These are phyloP conservation scores for Isabelozyma heimii DNA, from an alignment of 805 yeast species.

Conservation along the genomic window DNA sequence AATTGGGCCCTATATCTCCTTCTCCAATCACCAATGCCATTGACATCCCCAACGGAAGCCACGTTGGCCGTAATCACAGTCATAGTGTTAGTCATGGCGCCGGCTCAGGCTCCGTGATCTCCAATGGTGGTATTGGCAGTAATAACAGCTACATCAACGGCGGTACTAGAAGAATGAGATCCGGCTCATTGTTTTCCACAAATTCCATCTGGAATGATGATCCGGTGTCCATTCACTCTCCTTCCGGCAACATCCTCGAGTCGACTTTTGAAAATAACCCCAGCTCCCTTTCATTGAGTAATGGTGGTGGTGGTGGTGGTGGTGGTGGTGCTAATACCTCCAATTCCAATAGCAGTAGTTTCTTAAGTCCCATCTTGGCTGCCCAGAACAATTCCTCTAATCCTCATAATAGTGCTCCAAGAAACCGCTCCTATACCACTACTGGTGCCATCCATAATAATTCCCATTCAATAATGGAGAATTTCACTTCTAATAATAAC, in stretches of 20 bases:
- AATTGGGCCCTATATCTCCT: conserved; percentile 14
- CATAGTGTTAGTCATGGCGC: not conserved
- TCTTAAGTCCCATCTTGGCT: conserved; percentile 11
- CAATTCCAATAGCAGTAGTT: conserved; percentile 4
- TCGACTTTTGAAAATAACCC: conserved; percentile 2
- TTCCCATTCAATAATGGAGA: conserved; percentile 5
- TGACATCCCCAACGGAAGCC: conserved; percentile 14
- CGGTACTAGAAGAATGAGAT: conserved; percentile 45
- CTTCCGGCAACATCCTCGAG: conserved; percentile 12
- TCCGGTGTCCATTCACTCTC: conserved; percentile 14
- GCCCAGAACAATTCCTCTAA: conserved; percentile 8
- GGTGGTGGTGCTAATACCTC: conserved; percentile 7
- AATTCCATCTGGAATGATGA: conserved; percentile 62
- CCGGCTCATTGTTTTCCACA: conserved; percentile 51
- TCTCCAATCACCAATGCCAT: conserved; percentile 14
- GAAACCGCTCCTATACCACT: conserved; percentile 54
- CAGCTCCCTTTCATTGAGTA: conserved; percentile 11
- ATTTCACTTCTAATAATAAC: conserved; percentile 6
- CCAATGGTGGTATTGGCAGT: not conserved
- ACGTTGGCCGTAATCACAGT: conserved; percentile 1
- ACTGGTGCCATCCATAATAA: conserved; percentile 25
- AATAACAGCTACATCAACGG: conserved; percentile 15
- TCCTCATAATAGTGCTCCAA: conserved; percentile 9
- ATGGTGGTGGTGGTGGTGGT: not conserved
- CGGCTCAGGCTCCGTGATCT: not conserved